These are phyloP conservation scores for Penicillium sp. DNA, from an alignment of 2,329 filamentous ascomycete genomes.

Conservation along the genomic window DNA sequence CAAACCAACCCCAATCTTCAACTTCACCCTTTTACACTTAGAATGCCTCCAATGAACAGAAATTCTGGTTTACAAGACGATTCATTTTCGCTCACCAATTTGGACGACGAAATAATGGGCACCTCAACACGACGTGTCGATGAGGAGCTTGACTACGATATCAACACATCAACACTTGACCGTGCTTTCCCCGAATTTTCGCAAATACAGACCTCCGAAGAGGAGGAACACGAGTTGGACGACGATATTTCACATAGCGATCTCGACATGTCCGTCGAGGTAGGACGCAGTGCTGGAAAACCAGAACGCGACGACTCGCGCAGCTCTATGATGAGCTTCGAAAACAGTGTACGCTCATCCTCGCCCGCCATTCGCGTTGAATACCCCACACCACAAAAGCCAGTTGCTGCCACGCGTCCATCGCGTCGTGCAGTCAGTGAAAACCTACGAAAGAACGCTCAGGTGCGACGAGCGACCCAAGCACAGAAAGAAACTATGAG, in stretches of 20 bases:
- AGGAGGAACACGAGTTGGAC: constrained; percentile 33
- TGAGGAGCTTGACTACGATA: constrained; percentile 45
- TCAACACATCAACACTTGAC: constrained; percentile 49
- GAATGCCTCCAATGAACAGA: constrained; percentile 7
- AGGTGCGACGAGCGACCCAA: constrained; percentile 41
- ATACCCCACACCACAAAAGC: constrained; percentile 40
- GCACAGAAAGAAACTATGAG: constrained; percentile 44
- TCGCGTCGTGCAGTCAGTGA: constrained; percentile 35
- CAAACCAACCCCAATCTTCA: constrained; percentile 9
- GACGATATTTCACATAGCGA: constrained; percentile 35
- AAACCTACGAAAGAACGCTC: constrained; percentile 44
- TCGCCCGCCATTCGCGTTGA: constrained; percentile 43
- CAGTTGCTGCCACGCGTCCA: constrained; percentile 31
- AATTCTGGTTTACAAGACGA: constrained; percentile 1
- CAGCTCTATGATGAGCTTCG: constrained; percentile 50
- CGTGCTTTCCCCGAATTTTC: constrained; percentile 52
- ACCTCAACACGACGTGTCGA: constrained; percentile 24
- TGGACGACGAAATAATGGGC: constrained; percentile 37
- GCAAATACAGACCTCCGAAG: constrained; percentile 42
- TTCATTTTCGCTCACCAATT: constrained; percentile 27
- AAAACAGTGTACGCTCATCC: constrained; percentile 46
- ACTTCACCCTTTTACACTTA: background rate
- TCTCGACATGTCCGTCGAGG: constrained; percentile 56
- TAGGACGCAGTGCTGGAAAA: constrained; percentile 53
- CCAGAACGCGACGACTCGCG: constrained; percentile 49